These are phyloP conservation scores for Coniochaeta hoffmannii DNA, from an alignment of 2,329 filamentous ascomycete genomes.

Conservation along the genomic window DNA sequence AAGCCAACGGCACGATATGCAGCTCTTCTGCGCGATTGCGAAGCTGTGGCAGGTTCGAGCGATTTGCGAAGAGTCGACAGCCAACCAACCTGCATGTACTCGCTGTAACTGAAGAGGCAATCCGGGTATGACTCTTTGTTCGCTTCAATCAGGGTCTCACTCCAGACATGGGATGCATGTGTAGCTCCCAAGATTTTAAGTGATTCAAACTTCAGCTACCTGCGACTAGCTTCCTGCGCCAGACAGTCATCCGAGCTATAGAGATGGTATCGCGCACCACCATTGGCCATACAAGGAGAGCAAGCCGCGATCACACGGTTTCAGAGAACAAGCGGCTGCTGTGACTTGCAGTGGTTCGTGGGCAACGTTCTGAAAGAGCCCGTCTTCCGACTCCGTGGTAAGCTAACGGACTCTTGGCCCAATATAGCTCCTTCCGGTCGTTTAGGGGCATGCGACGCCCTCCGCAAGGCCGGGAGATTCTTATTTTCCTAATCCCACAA, in stretches of 20 bases:
- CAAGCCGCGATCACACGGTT: not conserved
- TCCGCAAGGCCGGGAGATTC: not conserved
- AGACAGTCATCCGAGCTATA: not conserved
- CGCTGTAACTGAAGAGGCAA: not conserved
- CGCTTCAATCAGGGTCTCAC: conserved; percentile 9
- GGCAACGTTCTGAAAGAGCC: conserved; percentile 1
- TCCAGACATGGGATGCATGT: conserved; percentile 1
- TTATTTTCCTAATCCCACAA: not conserved
- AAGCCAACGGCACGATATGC: conserved; percentile 15
- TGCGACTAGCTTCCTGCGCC: conserved; percentile 2
- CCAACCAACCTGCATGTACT: conserved; percentile 12
- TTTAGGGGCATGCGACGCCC: not conserved
- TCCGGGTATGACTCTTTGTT: conserved; percentile 6
- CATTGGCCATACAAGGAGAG: conserved; percentile 9
- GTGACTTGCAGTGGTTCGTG: not conserved
- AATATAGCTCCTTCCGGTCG: not conserved
- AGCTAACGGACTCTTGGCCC: conserved; percentile 3
- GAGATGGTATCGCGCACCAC: conserved; percentile 11
- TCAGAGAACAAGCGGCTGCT: not conserved
- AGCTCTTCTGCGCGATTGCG: conserved; percentile 16
- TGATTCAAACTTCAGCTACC: no score
- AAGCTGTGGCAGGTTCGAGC: conserved; percentile 8
- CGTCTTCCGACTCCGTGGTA: conserved; percentile 6
- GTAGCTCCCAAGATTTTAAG: not conserved
- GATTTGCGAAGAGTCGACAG: conserved; percentile 2